Conservation (phyloP, 2,329 filamentous ascomycete genomes). For the Myriangium duriaei region DNA sequence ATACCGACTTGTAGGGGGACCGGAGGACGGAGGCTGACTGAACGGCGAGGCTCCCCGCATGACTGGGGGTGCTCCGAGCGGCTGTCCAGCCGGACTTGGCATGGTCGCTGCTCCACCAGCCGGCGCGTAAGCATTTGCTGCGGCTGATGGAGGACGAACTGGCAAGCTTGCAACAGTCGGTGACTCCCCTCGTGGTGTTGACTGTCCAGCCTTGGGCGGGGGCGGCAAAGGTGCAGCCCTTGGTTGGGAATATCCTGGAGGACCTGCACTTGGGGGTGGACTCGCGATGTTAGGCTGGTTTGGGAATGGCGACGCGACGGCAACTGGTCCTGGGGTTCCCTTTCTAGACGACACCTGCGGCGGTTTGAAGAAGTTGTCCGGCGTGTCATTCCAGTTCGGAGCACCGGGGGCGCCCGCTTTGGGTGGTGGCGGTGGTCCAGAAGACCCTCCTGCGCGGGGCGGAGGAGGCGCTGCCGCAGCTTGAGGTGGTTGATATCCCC, state of each 20-base stretch:
- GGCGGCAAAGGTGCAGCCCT: constrained; percentile 63
- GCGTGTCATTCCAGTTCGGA: constrained; percentile 89
- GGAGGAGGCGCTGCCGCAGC: constrained; percentile 42
- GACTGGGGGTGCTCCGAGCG: constrained; percentile 43
- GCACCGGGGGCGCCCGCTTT: constrained; percentile 59
- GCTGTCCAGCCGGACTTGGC: constrained; percentile 24
- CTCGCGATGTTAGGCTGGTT: constrained; percentile 41
- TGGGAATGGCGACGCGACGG: constrained; percentile 65
- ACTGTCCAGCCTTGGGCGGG: constrained; percentile 67
- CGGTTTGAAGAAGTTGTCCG: constrained; percentile 60
- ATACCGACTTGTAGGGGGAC: constrained; percentile 64
- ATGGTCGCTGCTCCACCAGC: constrained; percentile 24
- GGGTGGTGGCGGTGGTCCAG: constrained; percentile 47
- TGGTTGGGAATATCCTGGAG: constrained; percentile 44
- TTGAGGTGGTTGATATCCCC: constrained; percentile 29
- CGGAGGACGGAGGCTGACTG: constrained; percentile 57
- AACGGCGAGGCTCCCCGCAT: constrained; percentile 75
- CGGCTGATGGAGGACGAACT: constrained; percentile 38
- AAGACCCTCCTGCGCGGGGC: constrained; percentile 55
- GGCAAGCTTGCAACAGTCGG: constrained; percentile 47
- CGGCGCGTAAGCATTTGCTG: constrained; percentile 54
- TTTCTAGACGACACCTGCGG: constrained; percentile 50
- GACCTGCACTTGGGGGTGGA: constrained; percentile 43
- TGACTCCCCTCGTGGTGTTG: constrained; percentile 56
- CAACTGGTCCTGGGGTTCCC: constrained; percentile 55